Evolutionary conservation across 768 basidiomycete genomes (phyloP), one percentile per base, ranked within the genome.

Genomic region (Rhodocollybia butyracea): DNA sequence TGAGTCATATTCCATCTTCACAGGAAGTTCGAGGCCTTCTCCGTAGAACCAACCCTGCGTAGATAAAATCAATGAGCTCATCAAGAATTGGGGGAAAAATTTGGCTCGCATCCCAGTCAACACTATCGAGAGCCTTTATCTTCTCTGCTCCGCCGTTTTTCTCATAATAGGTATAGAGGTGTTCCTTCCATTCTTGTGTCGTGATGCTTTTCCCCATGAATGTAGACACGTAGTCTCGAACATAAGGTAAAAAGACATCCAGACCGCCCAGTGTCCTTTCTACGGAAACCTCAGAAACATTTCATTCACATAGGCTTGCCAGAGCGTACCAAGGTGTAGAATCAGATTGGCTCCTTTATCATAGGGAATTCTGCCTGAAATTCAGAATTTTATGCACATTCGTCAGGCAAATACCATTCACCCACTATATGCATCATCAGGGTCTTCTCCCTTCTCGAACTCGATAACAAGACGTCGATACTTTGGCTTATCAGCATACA

Each of bases 261-360:
- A 92, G 72, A 3, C 91, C 91, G n/a, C 91, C 91, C 0, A 94
- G 73, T 5, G 77, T 84, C 31, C 79, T 74, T 67, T 94, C 89
- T 85, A 60, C 7, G n/a, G n/a, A n/a, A n/a, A n/a, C n/a, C n/a
- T n/a, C n/a, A n/a, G n/a, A n/a, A n/a, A n/a, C n/a, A n/a, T n/a
- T n/a, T n/a, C n/a, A n/a, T n/a, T n/a, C n/a, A n/a, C n/a, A n/a
- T n/a, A n/a, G n/a, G n/a, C n/a, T n/a, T n/a, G n/a, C n/a, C n/a
- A 50, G 6, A 26, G 62, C 77, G 53, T 53, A 89, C 89, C 94
- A 21, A 98, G 78, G 66, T 91, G 79, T 17, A 95, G 79, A 15
- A 98, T 73, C 62, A 98, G 84, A 66, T 94, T 96, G 6, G 91
- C 80, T 24, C 95, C 95, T 70, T 95, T 91, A 67, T 90, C 89